Evolutionary conservation across 495 filamentous ascomycete genomes (phyloP), one percentile per base, ranked within the genome.

Genomic region (Aspergillus saccharolyticus): DNA sequence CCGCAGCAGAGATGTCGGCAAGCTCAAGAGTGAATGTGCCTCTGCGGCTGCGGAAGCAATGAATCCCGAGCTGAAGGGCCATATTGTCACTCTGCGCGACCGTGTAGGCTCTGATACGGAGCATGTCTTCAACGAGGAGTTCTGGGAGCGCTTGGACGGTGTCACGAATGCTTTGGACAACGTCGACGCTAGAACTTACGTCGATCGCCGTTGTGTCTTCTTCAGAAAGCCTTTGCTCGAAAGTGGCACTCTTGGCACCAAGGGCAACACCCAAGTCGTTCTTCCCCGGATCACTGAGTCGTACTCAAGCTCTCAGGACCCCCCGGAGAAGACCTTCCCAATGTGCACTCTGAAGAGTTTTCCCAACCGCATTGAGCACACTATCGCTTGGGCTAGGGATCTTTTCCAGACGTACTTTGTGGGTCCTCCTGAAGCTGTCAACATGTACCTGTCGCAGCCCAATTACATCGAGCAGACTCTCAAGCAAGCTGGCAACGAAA

Each of bases 141-240:
- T 99, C 76, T 99, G 95, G 95, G 78, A 86, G 57, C 68, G 74
- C n/a, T 74, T 97, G 52, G 91, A 97, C 65, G 90, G 88, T 20
- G 90, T 97, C 21, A 97, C 95, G 44, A 99, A 97, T 69, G 95
- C 95, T 17, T 80, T 99, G 52, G 95, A 99, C 76, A 99, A 99
- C 57, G 90, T 99, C 16, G 93, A 99, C 64, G 95, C 95, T 16
- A 83, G 95, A 67, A 96, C 91, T 18, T 99, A 99, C 63, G 92
- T 99, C 58, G 95, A 99, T 70, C 85, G 95, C 55, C 85, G 94
- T 68, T 99, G 95, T 69, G 93, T 99, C 47, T 97, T 97, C 82
- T 99, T 97, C 89, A 88, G 85, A 61, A 97, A 97, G 75, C 91
- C 95, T 3, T 79, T 99, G 0, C 81, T 99, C 9, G 95, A 99